phyloP scores from a whole-genome alignment of 2,329 filamentous ascomycete species.

The Dactylellina leptospora region DNA sequence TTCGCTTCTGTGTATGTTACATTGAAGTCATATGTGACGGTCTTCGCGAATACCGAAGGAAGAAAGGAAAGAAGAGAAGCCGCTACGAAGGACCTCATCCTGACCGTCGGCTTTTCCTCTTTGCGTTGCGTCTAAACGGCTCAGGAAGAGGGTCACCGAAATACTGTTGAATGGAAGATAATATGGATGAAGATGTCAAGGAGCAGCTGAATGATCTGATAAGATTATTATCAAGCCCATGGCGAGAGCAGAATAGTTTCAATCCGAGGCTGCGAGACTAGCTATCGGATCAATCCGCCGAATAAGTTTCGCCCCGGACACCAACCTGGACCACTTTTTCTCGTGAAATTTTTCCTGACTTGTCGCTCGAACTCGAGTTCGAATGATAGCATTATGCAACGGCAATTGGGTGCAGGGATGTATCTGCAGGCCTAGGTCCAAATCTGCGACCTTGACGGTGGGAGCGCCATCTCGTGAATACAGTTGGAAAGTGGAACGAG shows the following conservation, averaged over 20 bases:
- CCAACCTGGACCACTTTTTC: conserved; percentile 3
- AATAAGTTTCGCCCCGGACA: conserved; percentile 11
- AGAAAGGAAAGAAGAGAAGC: conserved; percentile 39
- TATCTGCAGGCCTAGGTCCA: conserved; percentile 14
- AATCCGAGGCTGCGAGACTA: conserved; percentile 1
- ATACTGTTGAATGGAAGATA: conserved; percentile 7
- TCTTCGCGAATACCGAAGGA: conserved; percentile 58
- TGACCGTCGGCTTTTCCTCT: background rate
- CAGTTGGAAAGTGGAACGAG: conserved; percentile 23
- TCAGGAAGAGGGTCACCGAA: conserved; percentile 1
- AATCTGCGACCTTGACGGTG: conserved; percentile 3
- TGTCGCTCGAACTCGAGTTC: conserved; percentile 11
- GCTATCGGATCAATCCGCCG: conserved; percentile 39
- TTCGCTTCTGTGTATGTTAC: conserved; percentile 76
- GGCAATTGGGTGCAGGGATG: conserved; percentile 27
- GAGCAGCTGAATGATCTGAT: conserved; percentile 49
- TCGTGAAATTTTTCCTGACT: conserved; percentile 29
- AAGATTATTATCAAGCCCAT: conserved; percentile 45
- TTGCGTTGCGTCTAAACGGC: conserved; percentile 18
- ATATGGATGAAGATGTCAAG: conserved; percentile 14
- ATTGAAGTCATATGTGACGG: conserved; percentile 71
- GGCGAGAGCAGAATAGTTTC: conserved; percentile 5
- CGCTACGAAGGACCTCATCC: conserved; percentile 44
- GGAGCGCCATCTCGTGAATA: conserved; percentile 25
- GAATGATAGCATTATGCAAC: conserved; percentile 41